Conservation (phyloP, 2,329 filamentous ascomycete species). For the Onygena corvina region DNA sequence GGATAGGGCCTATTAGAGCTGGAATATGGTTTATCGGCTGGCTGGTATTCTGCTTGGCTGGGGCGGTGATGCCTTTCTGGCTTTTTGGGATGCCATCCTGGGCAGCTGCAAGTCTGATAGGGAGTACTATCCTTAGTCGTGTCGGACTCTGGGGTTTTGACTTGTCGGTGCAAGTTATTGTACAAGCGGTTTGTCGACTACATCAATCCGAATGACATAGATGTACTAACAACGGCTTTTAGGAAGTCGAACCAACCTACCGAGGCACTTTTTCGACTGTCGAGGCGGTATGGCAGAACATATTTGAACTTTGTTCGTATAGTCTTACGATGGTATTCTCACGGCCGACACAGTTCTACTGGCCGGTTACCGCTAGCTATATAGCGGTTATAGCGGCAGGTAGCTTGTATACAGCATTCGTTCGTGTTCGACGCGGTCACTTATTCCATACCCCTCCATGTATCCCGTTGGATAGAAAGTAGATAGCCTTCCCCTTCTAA, state of each 20-base stretch:
- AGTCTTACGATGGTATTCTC: neutral
- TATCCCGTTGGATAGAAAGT: neutral
- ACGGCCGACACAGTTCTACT: neutral
- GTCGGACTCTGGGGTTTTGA: conserved; percentile 53
- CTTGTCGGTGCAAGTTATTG: conserved; percentile 46
- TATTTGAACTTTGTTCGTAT: neutral
- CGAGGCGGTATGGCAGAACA: neutral
- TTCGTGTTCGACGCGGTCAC: neutral
- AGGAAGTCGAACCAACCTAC: neutral
- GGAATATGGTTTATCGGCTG: conserved; percentile 61
- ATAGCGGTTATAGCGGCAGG: neutral
- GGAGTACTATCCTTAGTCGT: conserved; percentile 44
- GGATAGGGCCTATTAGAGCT: conserved; percentile 48
- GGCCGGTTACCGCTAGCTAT: neutral
- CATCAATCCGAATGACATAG: too few species aligned
- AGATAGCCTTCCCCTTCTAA: too few species aligned
- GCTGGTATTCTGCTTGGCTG: conserved; percentile 48
- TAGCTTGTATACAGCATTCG: neutral
- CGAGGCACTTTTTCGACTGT: neutral
- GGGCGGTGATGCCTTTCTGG: conserved; percentile 37
- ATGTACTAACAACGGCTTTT: too few species aligned
- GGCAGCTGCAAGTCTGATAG: conserved; percentile 24
- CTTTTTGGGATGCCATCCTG: conserved; percentile 13
- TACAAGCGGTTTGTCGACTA: neutral
- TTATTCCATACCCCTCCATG: neutral